These are phyloP conservation scores for Aspergillus indologenus DNA, from an alignment of 495 filamentous ascomycete species.

Conservation along the genomic window DNA sequence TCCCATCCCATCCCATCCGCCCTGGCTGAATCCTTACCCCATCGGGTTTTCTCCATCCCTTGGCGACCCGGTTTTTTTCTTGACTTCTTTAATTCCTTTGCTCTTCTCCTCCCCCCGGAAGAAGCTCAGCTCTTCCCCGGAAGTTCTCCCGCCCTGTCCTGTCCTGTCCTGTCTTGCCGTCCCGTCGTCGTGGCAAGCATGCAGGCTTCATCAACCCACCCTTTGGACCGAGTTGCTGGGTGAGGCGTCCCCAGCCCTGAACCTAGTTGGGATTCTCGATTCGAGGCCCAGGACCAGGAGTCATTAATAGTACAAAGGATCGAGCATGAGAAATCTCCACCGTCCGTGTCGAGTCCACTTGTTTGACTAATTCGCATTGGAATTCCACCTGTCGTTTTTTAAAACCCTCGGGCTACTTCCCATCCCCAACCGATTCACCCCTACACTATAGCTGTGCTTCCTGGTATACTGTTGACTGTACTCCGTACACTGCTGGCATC, in stretches of 20 bases:
- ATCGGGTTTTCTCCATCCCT: not conserved
- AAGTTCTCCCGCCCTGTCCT: slow-evolving; percentile 12
- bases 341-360: not conserved
- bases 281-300: no score
- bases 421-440: not conserved
- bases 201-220: not conserved
- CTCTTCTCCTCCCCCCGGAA: not conserved
- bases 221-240: not conserved
- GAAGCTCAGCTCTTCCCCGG: slow-evolving; percentile 9
- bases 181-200: slow-evolving; percentile 16
- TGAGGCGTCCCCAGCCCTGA: not conserved
- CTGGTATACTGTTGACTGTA: not conserved
- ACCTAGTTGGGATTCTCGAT: not conserved
- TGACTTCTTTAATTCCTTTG: not conserved
- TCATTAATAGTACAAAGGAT: not conserved
- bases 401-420: not conserved
- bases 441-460: not conserved
- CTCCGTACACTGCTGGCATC: not conserved
- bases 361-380: not conserved
- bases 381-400: not conserved
- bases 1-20: no score
- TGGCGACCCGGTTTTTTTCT: not conserved
- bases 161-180: no score
- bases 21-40: not conserved
- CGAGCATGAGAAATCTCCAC: not conserved